These are phyloP conservation scores for Skeletonema tropicum DNA, from an alignment of 108 stramenopile genomes.

Conservation along the genomic window DNA sequence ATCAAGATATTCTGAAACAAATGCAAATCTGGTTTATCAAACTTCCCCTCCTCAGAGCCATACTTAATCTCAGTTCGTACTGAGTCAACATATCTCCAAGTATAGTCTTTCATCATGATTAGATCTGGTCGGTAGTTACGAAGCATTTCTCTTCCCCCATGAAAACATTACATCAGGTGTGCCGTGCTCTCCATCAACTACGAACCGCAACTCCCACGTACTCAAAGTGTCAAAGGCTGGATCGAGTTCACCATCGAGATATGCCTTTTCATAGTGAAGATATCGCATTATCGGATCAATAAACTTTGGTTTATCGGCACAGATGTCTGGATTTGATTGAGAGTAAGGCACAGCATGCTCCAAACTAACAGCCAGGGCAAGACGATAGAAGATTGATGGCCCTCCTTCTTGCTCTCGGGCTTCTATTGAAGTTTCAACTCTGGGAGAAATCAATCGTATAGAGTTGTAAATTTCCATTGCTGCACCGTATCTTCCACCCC, in stretches of 20 bases:
- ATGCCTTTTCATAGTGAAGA: slow-evolving; percentile 8
- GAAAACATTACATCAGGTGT: not conserved
- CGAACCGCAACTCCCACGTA: not conserved
- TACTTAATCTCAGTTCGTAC: not conserved
- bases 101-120: not conserved
- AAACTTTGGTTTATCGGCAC: not conserved
- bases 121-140: slow-evolving; percentile 9
- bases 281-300: slow-evolving; percentile 11
- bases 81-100: not conserved
- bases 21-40: not conserved
- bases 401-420: too few relatives aligned
- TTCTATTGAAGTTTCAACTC: too few relatives aligned
- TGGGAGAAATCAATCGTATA: too few relatives aligned
- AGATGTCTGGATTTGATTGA: too few relatives aligned
- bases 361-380: too few relatives aligned
- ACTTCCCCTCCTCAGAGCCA: not conserved
- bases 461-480: too few relatives aligned
- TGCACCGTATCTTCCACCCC: too few relatives aligned
- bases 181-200: slow-evolving; percentile 1
- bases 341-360: too few relatives aligned
- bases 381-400: too few relatives aligned
- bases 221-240: not conserved
- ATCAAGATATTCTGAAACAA: not conserved
- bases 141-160: slow-evolving; percentile 15
- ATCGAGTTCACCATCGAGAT: slow-evolving; percentile 12